These are phyloP conservation scores for Aspergillus novoparasiticus DNA, from an alignment of 2,329 filamentous ascomycete species.

Conservation along the genomic window DNA sequence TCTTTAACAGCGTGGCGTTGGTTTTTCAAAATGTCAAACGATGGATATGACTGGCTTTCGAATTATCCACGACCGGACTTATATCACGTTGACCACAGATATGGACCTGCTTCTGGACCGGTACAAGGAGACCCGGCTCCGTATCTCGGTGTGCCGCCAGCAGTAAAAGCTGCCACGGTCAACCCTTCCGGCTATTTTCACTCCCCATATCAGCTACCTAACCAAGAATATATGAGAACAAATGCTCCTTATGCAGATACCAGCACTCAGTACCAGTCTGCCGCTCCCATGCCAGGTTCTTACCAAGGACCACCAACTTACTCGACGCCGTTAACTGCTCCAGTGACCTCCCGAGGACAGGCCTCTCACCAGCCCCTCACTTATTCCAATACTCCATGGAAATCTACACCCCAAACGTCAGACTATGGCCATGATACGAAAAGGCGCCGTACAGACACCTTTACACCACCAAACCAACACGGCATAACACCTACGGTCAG, in stretches of 20 bases:
- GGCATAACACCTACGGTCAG: not conserved
- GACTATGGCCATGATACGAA: slow-evolving; percentile 14
- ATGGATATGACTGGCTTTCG: slow-evolving; percentile 23
- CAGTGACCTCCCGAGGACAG: not conserved
- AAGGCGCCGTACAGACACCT: slow-evolving; percentile 16
- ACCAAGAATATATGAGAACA: slow-evolving; percentile 8
- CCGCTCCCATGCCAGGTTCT: not conserved
- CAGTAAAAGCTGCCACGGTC: not conserved
- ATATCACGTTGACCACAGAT: slow-evolving; percentile 1
- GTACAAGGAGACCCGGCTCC: slow-evolving; percentile 5
- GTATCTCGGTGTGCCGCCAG: not conserved
- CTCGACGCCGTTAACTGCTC: not conserved
- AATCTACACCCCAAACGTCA: not conserved
- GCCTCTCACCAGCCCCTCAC: not conserved
- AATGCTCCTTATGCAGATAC: not conserved
- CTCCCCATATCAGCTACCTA: slow-evolving; percentile 1
- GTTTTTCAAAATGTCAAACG: slow-evolving; percentile 20
- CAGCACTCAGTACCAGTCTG: not conserved
- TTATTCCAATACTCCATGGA: not conserved
- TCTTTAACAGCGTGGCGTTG: not conserved
- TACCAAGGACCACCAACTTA: not conserved
- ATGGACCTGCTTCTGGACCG: not conserved
- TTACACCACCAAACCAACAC: not conserved
- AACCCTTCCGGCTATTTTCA: not conserved
- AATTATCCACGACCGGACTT: slow-evolving; percentile 11